These are phyloP conservation scores for Solanum hybrid DNA, from an alignment of 305 asterid genomes.

Conservation along the genomic window DNA sequence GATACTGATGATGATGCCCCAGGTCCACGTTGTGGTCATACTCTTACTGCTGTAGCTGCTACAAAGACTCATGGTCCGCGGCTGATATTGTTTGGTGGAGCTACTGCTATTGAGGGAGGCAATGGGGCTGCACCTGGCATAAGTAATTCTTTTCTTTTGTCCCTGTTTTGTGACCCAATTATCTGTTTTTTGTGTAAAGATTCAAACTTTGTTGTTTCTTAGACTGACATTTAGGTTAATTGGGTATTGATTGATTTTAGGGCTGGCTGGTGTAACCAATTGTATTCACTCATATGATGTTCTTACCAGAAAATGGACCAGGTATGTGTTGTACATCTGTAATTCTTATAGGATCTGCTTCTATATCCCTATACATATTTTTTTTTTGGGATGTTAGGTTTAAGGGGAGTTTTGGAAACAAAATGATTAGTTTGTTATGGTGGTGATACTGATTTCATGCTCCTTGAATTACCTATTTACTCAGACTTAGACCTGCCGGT, in stretches of 20 bases:
- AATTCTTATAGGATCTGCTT: background rate
- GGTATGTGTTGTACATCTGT: constrained; percentile 29
- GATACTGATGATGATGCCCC: constrained; percentile 95
- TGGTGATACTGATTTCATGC: constrained; percentile 11
- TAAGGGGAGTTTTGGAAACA: constrained; percentile 1
- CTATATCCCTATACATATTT: background rate
- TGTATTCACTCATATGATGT: constrained; percentile 78
- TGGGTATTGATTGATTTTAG: constrained; percentile 26
- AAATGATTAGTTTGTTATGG: constrained; percentile 1
- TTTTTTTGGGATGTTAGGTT: background rate
- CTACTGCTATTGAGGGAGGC: constrained; percentile 94
- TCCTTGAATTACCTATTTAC: constrained; percentile 10
- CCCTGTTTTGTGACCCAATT: background rate
- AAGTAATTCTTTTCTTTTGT: constrained; percentile 30
- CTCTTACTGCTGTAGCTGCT: constrained; percentile 94
- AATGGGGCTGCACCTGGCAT: constrained; percentile 80
- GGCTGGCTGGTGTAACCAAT: constrained; percentile 93
- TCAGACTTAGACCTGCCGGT: constrained; percentile 85
- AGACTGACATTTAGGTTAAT: constrained; percentile 14
- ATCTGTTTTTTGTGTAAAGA: background rate
- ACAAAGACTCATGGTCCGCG: constrained; percentile 92
- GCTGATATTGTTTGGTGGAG: constrained; percentile 90
- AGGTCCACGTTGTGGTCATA: constrained; percentile 92
- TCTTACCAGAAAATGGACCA: constrained; percentile 91
- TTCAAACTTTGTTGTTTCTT: background rate